phyloP scores from a whole-genome alignment of 495 filamentous ascomycete species.

The Penicillium salamii region DNA sequence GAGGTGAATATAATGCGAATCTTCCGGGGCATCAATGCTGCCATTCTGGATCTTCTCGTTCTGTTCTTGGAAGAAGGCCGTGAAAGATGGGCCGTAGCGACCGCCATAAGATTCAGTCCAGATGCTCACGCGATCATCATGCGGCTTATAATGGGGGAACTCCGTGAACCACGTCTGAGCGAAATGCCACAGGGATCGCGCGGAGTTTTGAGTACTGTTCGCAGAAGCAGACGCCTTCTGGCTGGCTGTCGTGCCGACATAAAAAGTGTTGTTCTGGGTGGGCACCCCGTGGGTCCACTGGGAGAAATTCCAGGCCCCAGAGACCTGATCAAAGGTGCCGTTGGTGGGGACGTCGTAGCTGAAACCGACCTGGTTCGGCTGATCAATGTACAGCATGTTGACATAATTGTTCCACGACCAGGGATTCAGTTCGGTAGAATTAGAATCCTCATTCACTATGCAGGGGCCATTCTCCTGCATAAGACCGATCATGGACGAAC shows the following conservation, averaged over 20 bases:
- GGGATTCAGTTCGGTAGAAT: conserved; percentile 49
- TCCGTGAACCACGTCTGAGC: conserved; percentile 55
- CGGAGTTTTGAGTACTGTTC: conserved; percentile 52
- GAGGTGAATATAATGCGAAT: conserved; percentile 42
- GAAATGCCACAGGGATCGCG: conserved; percentile 56
- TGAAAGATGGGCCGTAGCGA: conserved; percentile 64
- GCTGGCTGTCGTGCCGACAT: conserved; percentile 59
- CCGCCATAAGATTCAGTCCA: conserved; percentile 63
- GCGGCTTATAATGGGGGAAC: conserved; percentile 55
- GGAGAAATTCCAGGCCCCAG: conserved; percentile 31
- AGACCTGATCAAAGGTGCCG: conserved; percentile 42
- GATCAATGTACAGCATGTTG: conserved; percentile 65
- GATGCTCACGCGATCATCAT: conserved; percentile 52
- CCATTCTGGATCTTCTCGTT: conserved; percentile 53
- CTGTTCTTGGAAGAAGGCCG: conserved; percentile 63
- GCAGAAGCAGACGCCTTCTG: conserved; percentile 43
- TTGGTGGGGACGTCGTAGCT: conserved; percentile 51
- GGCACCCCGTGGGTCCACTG: conserved; percentile 39
- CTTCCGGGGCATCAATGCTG: conserved; percentile 20
- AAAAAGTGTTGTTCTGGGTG: conserved; percentile 57
- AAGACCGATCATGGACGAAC: conserved; percentile 58
- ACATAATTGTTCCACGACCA: conserved; percentile 62
- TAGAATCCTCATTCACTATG: conserved; percentile 48
- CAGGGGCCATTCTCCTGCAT: conserved; percentile 65
- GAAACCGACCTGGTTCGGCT: conserved; percentile 62